Evolutionary conservation across 805 yeast genomes (phyloP), one percentile per base, ranked within the genome.

Genomic region (Cyberlindnera mycetangii): DNA sequence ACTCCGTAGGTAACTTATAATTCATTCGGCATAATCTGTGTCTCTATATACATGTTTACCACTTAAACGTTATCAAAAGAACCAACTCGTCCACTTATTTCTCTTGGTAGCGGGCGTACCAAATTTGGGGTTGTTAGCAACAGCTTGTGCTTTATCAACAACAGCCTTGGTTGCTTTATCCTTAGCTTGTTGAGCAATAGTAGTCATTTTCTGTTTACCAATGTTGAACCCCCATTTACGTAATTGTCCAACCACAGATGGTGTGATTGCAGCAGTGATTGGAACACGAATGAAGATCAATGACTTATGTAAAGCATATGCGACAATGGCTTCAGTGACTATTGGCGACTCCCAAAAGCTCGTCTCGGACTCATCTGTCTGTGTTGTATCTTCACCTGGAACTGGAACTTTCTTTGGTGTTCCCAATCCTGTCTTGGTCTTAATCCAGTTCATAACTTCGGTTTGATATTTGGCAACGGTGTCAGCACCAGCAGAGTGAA

Each of bases 261-360:
- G 99, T 0, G 97, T 89, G 11, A 90, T 75, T 2, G 96, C 95
- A 0, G 97, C 97, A 0, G 97, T 85, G 24, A 89, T 64, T 12
- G 99, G 99, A 5, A 93, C 69, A 50, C 99, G 76, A 33, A 93
- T 75, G 48, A 92, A 78, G 19, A 92, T 76, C 50, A 93, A 72
- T 5, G 90, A 78, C 68, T 93, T 93, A 70, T 93, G 98, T 37
- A 93, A 69, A 3, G 96, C 96, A 62, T 93, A 93, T 0, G 98
- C 98, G 41, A 93, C 76, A 11, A 86, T 81, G 54, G 89, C 79
- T 64, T 92, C 97, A 0, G 97, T 85, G 74, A 87, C 61, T 59
- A 89, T 61, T 44, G 82, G 71, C 7, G 59, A 40, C 24, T 65
- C 59, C 57, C 59, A 58, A 24, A 53, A 48, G 4, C 54, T 49